Evolutionary conservation across 352 stramenopile species (phyloP).

Genomic region (Phytophthora megakarya): DNA sequence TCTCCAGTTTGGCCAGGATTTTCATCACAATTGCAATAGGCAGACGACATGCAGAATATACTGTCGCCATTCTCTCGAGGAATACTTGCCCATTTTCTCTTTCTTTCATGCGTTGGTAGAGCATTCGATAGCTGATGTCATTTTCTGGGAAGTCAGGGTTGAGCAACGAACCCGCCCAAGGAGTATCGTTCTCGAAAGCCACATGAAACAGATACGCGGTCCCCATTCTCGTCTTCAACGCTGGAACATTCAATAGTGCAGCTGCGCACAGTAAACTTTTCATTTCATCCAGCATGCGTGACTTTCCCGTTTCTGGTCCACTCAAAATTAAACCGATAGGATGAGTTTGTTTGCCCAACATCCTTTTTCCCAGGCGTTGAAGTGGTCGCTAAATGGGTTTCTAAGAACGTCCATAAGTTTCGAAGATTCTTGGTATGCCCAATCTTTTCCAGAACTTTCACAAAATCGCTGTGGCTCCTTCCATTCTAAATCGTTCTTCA

Average conservation of each 20-base stretch:
- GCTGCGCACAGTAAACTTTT: too few relatives aligned
- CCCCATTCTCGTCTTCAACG: too few relatives aligned
- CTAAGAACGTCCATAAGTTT: background rate
- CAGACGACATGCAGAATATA: background rate
- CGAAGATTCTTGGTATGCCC: background rate
- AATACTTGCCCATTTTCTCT: background rate
- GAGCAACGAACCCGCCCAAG: too few relatives aligned
- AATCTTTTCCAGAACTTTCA: background rate
- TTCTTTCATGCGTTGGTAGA: slow-evolving; percentile 31
- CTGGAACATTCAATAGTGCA: too few relatives aligned
- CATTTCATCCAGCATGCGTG: too few relatives aligned
- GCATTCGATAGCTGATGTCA: slow-evolving; percentile 31
- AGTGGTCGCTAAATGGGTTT: slow-evolving; percentile 1
- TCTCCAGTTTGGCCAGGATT: background rate
- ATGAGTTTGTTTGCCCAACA: too few relatives aligned
- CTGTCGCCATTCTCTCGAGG: background rate
- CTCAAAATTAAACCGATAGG: too few relatives aligned
- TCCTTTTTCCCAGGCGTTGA: background rate
- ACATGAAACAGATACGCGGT: too few relatives aligned
- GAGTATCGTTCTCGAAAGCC: background rate
- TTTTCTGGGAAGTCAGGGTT: background rate
- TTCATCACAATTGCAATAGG: slow-evolving; percentile 2
- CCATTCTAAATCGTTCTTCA: too few relatives aligned
- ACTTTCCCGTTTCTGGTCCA: too few relatives aligned
- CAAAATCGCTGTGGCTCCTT: slow-evolving; percentile 13